A percentile compares a stretch with the other conserved stretches of the same genome.
Conservation (phyloP, 208 protist genomes). For the Acanthamoeba culbertsoni region DNA sequence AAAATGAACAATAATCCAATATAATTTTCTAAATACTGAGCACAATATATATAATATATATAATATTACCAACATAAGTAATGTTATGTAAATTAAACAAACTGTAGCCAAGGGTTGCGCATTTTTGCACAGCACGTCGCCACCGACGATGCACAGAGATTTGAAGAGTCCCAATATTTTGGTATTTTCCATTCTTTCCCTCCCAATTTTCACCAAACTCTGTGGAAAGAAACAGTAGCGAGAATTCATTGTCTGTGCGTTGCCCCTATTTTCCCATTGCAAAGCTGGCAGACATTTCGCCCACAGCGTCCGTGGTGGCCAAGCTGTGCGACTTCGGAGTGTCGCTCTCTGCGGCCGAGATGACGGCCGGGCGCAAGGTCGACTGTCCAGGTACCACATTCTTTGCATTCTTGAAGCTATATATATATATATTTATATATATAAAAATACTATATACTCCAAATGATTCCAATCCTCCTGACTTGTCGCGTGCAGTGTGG, state of each 20-base stretch:
- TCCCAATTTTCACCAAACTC: not conserved
- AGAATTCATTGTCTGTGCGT: too few species aligned
- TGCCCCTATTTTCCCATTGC: too few species aligned
- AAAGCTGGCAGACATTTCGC: conserved; percentile 35
- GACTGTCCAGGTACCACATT: conserved; percentile 16
- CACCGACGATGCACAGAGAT: conserved; percentile 48
- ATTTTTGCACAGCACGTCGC: not conserved
- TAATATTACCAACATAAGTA: too few species aligned
- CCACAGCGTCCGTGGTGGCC: not conserved
- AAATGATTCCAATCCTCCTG: not conserved
- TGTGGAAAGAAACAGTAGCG: too few species aligned
- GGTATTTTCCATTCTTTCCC: not conserved
- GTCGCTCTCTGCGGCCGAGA: not conserved
- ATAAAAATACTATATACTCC: too few species aligned
- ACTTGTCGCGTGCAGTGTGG: not conserved
- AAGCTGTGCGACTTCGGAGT: conserved; percentile 55
- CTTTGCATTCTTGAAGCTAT: not conserved
- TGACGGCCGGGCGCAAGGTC: not conserved
- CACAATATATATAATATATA: too few species aligned
- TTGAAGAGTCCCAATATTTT: conserved; percentile 54
- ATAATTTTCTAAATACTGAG: too few species aligned
- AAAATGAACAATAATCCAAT: too few species aligned
- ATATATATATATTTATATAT: too few species aligned
- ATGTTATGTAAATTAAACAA: too few species aligned
- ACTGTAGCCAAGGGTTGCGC: conserved; percentile 43